A percentile compares a stretch with the other conserved stretches of the same genome.
These are phyloP conservation scores for Brassica cretica DNA, from an alignment of 345 rosid genomes.

Conservation along the genomic window DNA sequence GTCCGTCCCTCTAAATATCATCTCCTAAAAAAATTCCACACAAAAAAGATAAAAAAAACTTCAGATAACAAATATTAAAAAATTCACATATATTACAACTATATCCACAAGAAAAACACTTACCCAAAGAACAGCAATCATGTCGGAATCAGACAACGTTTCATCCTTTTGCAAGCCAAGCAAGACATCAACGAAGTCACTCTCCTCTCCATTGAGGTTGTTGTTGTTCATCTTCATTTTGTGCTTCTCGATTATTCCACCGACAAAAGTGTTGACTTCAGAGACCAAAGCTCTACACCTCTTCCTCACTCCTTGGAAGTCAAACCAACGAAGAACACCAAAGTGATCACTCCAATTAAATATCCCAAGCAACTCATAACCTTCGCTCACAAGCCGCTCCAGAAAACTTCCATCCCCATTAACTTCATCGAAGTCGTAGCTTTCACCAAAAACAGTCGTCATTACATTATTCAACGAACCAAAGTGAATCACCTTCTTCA, in stretches of 20 bases:
- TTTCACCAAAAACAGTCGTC: constrained; percentile 70
- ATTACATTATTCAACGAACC: constrained; percentile 79
- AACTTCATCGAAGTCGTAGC: constrained; percentile 46
- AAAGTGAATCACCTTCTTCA: constrained; percentile 57
- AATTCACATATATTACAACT: constrained; percentile 1
- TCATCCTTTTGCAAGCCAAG: constrained; percentile 64
- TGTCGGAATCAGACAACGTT: constrained; percentile 58
- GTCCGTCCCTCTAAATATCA: constrained; percentile 90
- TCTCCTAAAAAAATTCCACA: constrained; percentile 49
- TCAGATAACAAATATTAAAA: neutral
- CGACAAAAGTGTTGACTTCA: constrained; percentile 63
- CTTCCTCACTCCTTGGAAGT: constrained; percentile 75
- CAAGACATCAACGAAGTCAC: constrained; percentile 74
- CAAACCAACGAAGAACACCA: constrained; percentile 63
- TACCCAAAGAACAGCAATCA: constrained; percentile 92
- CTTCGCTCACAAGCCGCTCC: constrained; percentile 70
- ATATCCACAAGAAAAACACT: neutral
- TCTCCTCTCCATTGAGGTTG: neutral
- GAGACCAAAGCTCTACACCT: constrained; percentile 55
- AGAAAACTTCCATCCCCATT: constrained; percentile 44
- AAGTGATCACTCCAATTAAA: constrained; percentile 92
- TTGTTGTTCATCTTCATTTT: constrained; percentile 35
- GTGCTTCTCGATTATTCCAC: constrained; percentile 60
- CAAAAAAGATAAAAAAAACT: neutral
- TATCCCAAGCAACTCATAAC: constrained; percentile 66